These are phyloP conservation scores for Nakaseomyces kungkrabaensis DNA, from an alignment of 1,139 yeast species.

Conservation along the genomic window DNA sequence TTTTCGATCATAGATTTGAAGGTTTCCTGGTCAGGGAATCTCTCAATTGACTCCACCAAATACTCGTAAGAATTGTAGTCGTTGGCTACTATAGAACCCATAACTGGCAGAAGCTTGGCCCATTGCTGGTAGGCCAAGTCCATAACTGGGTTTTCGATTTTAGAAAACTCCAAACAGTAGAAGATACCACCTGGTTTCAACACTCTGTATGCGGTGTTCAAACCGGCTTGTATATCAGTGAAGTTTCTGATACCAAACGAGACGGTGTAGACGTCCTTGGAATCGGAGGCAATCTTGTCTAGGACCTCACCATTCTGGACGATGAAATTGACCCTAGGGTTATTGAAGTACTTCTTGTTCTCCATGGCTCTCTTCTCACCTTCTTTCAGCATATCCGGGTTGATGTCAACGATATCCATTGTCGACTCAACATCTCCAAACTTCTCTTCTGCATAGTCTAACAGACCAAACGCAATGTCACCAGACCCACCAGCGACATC, in stretches of 20 bases:
- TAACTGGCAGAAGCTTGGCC: constrained; percentile 78
- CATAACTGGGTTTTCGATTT: constrained; percentile 71
- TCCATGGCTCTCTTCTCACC: constrained; percentile 64
- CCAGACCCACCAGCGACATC: constrained; percentile 99
- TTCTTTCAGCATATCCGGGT: constrained; percentile 89
- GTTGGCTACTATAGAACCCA: constrained; percentile 92
- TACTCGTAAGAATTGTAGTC: constrained; percentile 95
- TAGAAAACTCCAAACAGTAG: constrained; percentile 91
- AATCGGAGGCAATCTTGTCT: constrained; percentile 73
- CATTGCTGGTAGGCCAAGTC: constrained; percentile 77
- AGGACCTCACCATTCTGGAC: constrained; percentile 91
- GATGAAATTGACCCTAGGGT: constrained; percentile 60
- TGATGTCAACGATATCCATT: constrained; percentile 91
- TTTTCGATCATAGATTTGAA: constrained; percentile 86
- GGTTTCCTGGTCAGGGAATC: constrained; percentile 85
- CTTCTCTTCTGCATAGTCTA: constrained; percentile 78
- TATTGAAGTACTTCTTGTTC: constrained; percentile 41
- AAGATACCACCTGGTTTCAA: constrained; percentile 98
- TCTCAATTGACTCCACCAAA: constrained; percentile 83
- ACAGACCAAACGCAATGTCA: constrained; percentile 89
- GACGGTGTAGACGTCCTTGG: constrained; percentile 91
- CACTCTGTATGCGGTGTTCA: constrained; percentile 87
- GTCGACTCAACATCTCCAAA: constrained; percentile 67
- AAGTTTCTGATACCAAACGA: constrained; percentile 97
- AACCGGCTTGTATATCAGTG: constrained; percentile 87